These are phyloP conservation scores for Paulownia fortunei DNA, from an alignment of 257 asterid genomes.

Conservation along the genomic window DNA sequence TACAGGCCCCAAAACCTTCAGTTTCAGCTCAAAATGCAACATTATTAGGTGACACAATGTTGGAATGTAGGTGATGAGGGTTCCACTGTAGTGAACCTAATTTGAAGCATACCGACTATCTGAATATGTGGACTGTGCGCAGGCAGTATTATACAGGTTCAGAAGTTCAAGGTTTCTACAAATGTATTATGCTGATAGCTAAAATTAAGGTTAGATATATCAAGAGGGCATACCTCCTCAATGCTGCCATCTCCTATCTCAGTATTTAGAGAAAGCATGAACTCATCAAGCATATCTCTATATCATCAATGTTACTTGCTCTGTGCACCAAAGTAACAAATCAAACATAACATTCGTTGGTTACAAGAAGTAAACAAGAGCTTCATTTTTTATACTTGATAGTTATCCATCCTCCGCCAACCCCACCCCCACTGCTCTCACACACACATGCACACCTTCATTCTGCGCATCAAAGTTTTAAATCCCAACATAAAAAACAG, in stretches of 20 bases:
- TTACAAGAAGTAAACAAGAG: neutral
- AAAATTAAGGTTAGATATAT: neutral
- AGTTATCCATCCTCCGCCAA: too few species aligned
- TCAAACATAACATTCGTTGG: neutral
- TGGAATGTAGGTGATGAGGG: too few species aligned
- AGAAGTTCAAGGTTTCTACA: neutral
- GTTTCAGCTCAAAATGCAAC: too few species aligned
- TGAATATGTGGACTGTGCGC: too few species aligned
- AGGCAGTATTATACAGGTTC: neutral
- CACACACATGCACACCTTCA: neutral
- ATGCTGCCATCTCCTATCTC: slow-evolving; percentile 61
- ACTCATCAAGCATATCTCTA: slow-evolving; percentile 59
- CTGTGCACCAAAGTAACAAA: slow-evolving; percentile 30
- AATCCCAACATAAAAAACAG: neutral
- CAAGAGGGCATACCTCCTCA: slow-evolving; percentile 50
- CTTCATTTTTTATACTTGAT: neutral
- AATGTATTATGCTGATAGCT: neutral
- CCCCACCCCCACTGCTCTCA: too few species aligned
- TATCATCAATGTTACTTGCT: slow-evolving; percentile 52
- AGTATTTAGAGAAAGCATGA: slow-evolving; percentile 50
- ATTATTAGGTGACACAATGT: too few species aligned
- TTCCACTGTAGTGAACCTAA: too few species aligned
- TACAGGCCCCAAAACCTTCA: too few species aligned
- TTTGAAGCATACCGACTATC: too few species aligned
- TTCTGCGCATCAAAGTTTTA: neutral